A percentile compares a stretch with the other conserved stretches of the same genome.
phyloP scores from a whole-genome alignment of 2,329 filamentous ascomycete species.

The Scortechinia acanthostroma region DNA sequence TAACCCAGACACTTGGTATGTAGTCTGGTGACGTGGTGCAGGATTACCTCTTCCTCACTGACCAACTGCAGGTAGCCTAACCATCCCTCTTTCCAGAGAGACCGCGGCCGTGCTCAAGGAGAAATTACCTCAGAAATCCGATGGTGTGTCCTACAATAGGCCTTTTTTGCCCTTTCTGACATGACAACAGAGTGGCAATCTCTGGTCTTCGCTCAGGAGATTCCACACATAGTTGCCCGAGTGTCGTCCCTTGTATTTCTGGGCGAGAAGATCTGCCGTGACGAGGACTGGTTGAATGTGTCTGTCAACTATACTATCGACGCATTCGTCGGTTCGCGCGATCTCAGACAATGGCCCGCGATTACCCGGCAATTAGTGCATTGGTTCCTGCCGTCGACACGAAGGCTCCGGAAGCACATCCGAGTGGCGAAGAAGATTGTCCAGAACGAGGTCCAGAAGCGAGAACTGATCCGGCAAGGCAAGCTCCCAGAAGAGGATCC shows the following conservation, averaged over 20 bases:
- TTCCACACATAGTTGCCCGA: constrained; percentile 34
- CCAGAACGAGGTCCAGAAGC: constrained; percentile 10
- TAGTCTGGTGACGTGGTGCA: too few species aligned
- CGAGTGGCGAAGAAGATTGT: constrained; percentile 22
- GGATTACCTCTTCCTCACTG: neutral
- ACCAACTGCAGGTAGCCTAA: too few species aligned
- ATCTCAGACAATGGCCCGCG: constrained; percentile 29
- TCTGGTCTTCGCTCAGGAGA: constrained; percentile 19
- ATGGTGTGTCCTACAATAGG: too few species aligned
- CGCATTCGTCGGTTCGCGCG: constrained; percentile 20
- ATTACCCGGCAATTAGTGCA: constrained; percentile 30
- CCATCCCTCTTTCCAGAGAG: neutral
- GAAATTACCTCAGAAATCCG: too few species aligned
- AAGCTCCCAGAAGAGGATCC: constrained; percentile 9
- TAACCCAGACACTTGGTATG: constrained; percentile 19
- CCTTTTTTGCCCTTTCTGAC: too few species aligned
- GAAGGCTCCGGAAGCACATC: constrained; percentile 24
- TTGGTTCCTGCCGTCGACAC: constrained; percentile 30
- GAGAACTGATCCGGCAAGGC: constrained; percentile 5
- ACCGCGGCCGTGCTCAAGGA: too few species aligned
- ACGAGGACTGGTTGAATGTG: constrained; percentile 36
- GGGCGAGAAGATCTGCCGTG: constrained; percentile 31
- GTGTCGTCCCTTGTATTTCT: constrained; percentile 40
- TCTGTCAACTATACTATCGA: constrained; percentile 31
- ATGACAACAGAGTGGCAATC: constrained; percentile 24